Percentiles rank a stretch among this genome's conserved stretches.
Conservation (phyloP, 257 asterid species). For the Solanum habrochaites region DNA sequence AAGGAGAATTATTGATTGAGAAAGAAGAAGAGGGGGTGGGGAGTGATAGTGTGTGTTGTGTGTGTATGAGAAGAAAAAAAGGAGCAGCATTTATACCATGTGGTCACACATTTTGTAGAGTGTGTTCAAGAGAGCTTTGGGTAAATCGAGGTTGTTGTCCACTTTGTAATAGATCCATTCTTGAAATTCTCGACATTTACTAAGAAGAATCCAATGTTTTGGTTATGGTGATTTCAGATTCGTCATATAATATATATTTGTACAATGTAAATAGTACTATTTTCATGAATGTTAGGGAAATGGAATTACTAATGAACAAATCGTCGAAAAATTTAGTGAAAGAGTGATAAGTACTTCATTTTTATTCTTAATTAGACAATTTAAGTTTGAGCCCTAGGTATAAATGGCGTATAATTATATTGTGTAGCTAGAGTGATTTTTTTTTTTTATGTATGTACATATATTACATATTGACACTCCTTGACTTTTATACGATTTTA, state of each 20-base stretch:
- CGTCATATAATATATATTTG: not conserved
- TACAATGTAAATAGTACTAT: not conserved
- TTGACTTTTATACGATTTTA: too few relatives aligned
- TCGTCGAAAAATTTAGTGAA: too few relatives aligned
- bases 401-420: too few relatives aligned
- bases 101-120: conserved; percentile 93
- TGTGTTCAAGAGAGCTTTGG: conserved; percentile 86
- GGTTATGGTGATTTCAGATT: not conserved
- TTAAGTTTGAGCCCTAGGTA: not conserved
- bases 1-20: conserved; percentile 15
- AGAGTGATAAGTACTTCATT: not conserved
- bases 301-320: not conserved
- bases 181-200: conserved; percentile 74
- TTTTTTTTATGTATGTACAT: too few relatives aligned
- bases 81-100: conserved; percentile 98
- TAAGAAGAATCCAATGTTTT: conserved; percentile 7
- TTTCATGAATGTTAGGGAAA: not conserved
- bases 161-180: conserved; percentile 69
- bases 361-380: not conserved
- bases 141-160: conserved; percentile 86
- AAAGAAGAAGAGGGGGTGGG: conserved; percentile 1
- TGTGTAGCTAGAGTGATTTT: too few relatives aligned
- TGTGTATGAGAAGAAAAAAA: conserved; percentile 85
- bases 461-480: too few relatives aligned
- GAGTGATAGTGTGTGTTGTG: conserved; percentile 71